phyloP scores from a whole-genome alignment of 2,329 filamentous ascomycete species.

The Bisporella sp. region DNA sequence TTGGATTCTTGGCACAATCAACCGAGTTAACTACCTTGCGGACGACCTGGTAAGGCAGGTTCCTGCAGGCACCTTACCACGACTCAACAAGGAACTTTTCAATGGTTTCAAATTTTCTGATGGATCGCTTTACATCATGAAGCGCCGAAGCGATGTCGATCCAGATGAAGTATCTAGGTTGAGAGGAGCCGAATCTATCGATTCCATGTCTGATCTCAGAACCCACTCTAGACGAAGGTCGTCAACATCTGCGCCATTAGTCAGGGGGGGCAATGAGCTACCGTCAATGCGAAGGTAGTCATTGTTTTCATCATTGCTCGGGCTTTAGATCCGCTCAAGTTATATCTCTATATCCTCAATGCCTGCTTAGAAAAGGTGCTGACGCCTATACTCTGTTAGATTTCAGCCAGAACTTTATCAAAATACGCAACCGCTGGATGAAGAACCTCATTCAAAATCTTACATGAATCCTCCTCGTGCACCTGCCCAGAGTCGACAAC shows the following conservation, averaged over 20 bases:
- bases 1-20: slow-evolving; percentile 22
- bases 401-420: too few species aligned
- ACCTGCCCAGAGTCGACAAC: slow-evolving; percentile 21
- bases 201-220: slow-evolving; percentile 15
- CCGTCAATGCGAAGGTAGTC: slow-evolving; percentile 10
- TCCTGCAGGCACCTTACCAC: slow-evolving; percentile 8
- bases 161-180: slow-evolving; percentile 9
- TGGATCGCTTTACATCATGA: slow-evolving; percentile 19
- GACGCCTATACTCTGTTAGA: too few species aligned
- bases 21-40: slow-evolving; percentile 23
- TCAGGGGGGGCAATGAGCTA: slow-evolving; percentile 11
- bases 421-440: not conserved
- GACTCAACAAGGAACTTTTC: slow-evolving; percentile 7
- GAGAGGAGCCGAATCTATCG: slow-evolving; percentile 6
- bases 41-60: slow-evolving; percentile 21
- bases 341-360: too few species aligned
- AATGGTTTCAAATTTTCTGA: slow-evolving; percentile 10
- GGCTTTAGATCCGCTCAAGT: too few species aligned
- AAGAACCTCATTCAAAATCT: slow-evolving; percentile 10
- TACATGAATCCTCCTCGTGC: slow-evolving; percentile 23
- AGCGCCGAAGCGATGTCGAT: slow-evolving; percentile 18
- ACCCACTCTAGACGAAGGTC: slow-evolving; percentile 15
- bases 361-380: too few species aligned
- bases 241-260: slow-evolving; percentile 8
- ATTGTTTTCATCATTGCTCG: too few species aligned